Percentiles rank a stretch among this genome's conserved stretches.
phyloP scores from a whole-genome alignment of 1,284 basidiomycete species.

The Leccinum solheimii region DNA sequence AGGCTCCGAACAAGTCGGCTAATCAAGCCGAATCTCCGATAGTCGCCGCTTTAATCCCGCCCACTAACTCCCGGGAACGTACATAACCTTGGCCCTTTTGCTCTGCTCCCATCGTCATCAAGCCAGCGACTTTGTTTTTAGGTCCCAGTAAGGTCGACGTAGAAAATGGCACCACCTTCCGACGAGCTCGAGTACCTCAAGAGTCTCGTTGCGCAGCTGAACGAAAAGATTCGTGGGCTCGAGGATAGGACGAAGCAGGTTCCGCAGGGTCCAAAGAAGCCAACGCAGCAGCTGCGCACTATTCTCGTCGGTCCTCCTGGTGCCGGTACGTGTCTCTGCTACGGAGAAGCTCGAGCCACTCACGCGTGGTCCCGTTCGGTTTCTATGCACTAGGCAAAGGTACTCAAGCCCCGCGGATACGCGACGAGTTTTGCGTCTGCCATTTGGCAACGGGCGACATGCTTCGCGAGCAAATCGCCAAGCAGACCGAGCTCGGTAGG shows the following conservation, averaged over 20 bases:
- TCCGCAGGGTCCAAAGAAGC: slow-evolving; percentile 51
- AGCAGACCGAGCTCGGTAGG: slow-evolving; percentile 86
- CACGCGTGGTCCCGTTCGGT: background rate
- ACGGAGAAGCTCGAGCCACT: background rate
- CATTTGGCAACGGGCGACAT: slow-evolving; percentile 99
- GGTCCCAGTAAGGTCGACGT: background rate
- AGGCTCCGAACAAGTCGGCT: background rate
- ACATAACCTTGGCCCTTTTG: background rate
- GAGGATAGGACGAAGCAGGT: slow-evolving; percentile 62
- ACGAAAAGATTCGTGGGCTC: slow-evolving; percentile 74
- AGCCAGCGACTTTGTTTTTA: background rate
- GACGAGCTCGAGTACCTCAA: slow-evolving; percentile 90
- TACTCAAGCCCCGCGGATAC: slow-evolving; percentile 94
- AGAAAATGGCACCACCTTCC: slow-evolving; percentile 47
- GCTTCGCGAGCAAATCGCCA: slow-evolving; percentile 90
- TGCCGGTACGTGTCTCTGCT: slow-evolving; percentile 66
- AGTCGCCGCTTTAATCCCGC: slow-evolving; percentile 29
- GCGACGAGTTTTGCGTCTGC: slow-evolving; percentile 93
- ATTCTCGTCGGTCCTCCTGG: slow-evolving; percentile 97
- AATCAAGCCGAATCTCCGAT: slow-evolving; percentile 1
- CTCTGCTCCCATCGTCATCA: background rate
- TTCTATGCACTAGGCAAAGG: slow-evolving; percentile 77
- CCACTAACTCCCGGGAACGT: background rate
- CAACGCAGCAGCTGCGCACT: slow-evolving; percentile 81
- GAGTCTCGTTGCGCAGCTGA: slow-evolving; percentile 78